phyloP scores from a whole-genome alignment of 2,329 filamentous ascomycete genomes.

The Ophiostoma populinum region DNA sequence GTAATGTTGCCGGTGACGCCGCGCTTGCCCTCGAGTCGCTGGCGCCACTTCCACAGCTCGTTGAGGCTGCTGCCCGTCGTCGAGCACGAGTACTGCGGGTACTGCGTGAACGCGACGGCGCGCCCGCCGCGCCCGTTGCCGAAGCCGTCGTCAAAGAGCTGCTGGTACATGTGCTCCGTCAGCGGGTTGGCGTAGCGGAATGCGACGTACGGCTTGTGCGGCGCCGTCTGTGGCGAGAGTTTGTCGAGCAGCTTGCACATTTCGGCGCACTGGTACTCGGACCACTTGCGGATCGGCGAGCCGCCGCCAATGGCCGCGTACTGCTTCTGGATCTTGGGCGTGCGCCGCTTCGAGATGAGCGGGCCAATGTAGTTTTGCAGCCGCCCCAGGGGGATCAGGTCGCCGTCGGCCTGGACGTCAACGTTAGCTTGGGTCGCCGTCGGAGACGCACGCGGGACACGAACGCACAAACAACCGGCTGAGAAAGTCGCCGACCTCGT shows the following conservation, averaged over 20 bases:
- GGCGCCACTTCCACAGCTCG: slow-evolving; percentile 94
- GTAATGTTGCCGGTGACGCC: neutral
- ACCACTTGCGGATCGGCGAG: slow-evolving; percentile 97
- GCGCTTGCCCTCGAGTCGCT: slow-evolving; percentile 62
- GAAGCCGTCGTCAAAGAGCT: slow-evolving; percentile 74
- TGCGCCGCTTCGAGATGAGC: slow-evolving; percentile 68
- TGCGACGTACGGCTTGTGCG: slow-evolving; percentile 92
- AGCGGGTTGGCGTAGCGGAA: slow-evolving; percentile 90
- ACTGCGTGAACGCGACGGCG: slow-evolving; percentile 94
- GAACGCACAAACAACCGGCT: slow-evolving; percentile 71
- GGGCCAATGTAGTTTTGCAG: slow-evolving; percentile 83
- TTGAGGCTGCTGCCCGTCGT: slow-evolving; percentile 94
- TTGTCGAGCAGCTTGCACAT: slow-evolving; percentile 96
- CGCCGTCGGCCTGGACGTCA: slow-evolving; percentile 56
- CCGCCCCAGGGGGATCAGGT: slow-evolving; percentile 87
- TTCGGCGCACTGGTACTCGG: slow-evolving; percentile 78
- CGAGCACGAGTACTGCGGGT: slow-evolving; percentile 95
- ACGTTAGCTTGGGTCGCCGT: no score
- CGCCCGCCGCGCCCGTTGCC: slow-evolving; percentile 78
- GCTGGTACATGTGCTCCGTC: slow-evolving; percentile 83
- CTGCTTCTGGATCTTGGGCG: slow-evolving; percentile 92
- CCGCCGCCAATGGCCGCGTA: slow-evolving; percentile 91
- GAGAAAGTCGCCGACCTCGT: slow-evolving; percentile 79
- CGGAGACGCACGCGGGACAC: neutral
- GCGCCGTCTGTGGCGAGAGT: slow-evolving; percentile 80